Percentiles rank a stretch among this genome's conserved stretches.
Conservation (phyloP, 2,329 filamentous ascomycete genomes). For the Cladosporium sp. region DNA sequence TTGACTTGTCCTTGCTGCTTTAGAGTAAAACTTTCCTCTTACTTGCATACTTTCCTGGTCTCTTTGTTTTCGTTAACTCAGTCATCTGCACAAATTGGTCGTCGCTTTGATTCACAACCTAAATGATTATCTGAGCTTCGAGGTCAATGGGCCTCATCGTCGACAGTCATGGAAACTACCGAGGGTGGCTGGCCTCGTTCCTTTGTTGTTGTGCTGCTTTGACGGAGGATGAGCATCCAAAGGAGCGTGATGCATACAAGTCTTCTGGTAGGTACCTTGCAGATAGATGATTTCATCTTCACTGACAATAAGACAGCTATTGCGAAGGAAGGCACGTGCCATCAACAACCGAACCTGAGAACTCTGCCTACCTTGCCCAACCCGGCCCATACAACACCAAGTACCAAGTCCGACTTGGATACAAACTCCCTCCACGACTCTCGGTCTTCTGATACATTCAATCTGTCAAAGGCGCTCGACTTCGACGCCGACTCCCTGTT, state of each 20-base stretch:
- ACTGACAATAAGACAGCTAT: background rate
- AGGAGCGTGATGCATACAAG: slow-evolving; percentile 16
- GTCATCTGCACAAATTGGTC: no score
- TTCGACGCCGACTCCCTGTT: slow-evolving; percentile 21
- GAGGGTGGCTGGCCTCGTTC: slow-evolving; percentile 32
- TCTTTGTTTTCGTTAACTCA: no score
- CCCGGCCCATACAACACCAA: background rate
- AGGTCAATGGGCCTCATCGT: slow-evolving; percentile 31
- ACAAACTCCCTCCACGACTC: slow-evolving; percentile 1
- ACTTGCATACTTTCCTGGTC: slow-evolving; percentile 16
- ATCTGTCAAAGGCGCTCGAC: slow-evolving; percentile 19
- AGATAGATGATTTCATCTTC: background rate
- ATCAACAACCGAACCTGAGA: background rate
- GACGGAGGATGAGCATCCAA: slow-evolving; percentile 25
- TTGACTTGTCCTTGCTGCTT: background rate
- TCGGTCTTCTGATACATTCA: background rate
- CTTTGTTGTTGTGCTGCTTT: slow-evolving; percentile 30
- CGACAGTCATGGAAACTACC: slow-evolving; percentile 23
- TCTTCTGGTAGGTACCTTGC: slow-evolving; percentile 16
- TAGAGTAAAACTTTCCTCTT: slow-evolving; percentile 1
- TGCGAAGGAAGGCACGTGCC: background rate
- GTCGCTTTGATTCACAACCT: background rate
- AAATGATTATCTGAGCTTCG: slow-evolving; percentile 10
- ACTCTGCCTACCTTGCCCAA: background rate
- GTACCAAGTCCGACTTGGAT: background rate